Evolutionary conservation across 345 rosid species (phyloP), one percentile per base, ranked within the genome.

Genomic region (Ceriops decandra): DNA sequence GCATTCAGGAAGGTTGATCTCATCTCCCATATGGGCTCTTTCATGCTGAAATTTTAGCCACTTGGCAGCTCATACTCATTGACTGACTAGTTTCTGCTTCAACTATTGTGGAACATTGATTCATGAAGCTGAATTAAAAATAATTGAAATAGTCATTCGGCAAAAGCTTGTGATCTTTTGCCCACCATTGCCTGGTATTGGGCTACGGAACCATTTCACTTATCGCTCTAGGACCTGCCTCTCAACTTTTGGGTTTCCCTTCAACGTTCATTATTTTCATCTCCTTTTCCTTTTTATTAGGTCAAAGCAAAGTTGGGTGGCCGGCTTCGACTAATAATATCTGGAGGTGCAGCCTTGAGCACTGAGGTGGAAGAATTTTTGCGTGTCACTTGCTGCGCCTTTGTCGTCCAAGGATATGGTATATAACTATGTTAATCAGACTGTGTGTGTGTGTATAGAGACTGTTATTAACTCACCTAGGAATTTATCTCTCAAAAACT

Each of bases 281-380:
- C 20, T 76, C 8, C 61, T 54, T 62, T 61, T 30, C 64, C 53
- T 2, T 49, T 64, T 36, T 54, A 27, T 66, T 64, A 93, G 99
- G 93, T 95, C 64, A 95, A 87, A 79, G 97, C 90, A 63, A 85
- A 74, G 78, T 72, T 95, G 74, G 99, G 99, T 6, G 99, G 99
- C 1, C 79, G 93, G 47, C 80, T 95, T 70, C 82, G 99, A 62
- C 80, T 95, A 32, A 68, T 95, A 58, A 73, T 91, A 66, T 89
- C 96, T 3, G 99, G 99, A 54, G 99, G 91, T 26, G 97, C 99
- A 61, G 89, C 99, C n/a, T 66, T 95, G 77, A 81, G 93, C 79
- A 31, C 84, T 62, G 96, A 89, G 63, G 87, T 95, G 26, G 99
- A 95, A 78, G 97, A 95, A 77, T 95, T 95, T 85, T 76, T 95